Conservation (phyloP, 306 rosid genomes). For the Trichosanthes cucumerina region DNA sequence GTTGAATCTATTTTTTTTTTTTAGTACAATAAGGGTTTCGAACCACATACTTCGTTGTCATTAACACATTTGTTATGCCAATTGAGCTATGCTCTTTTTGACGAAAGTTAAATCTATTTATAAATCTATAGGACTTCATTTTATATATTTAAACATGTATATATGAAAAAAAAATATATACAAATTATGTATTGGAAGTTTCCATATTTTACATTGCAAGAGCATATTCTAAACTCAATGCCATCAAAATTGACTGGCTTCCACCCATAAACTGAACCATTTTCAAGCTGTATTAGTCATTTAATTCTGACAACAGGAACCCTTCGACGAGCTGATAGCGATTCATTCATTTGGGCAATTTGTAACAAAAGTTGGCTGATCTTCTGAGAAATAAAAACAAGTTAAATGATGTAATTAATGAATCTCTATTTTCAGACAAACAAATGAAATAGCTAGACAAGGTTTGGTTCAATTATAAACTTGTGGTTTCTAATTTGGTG, state of each 20-base stretch:
- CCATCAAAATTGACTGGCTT: neutral
- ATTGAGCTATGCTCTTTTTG: too few species aligned
- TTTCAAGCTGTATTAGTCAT: neutral
- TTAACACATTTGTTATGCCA: too few species aligned
- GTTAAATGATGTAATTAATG: neutral
- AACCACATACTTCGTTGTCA: too few species aligned
- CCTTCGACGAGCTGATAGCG: conserved; percentile 36
- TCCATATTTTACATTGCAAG: neutral
- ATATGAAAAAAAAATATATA: neutral
- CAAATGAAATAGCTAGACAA: neutral
- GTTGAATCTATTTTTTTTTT: too few species aligned
- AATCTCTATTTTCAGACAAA: neutral
- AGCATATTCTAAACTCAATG: neutral
- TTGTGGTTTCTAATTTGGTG: too few species aligned
- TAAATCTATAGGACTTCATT: neutral
- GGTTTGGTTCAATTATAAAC: neutral
- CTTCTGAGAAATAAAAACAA: conserved; percentile 16
- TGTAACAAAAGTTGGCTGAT: conserved; percentile 39
- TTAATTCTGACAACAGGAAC: conserved; percentile 42
- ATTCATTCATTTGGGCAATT: conserved; percentile 47
- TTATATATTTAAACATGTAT: neutral
- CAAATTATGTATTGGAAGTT: neutral
- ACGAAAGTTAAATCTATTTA: too few species aligned
- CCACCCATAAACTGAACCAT: neutral
- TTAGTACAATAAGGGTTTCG: too few species aligned